These are phyloP conservation scores for Leccinellum albellum DNA, from an alignment of 768 basidiomycete genomes.

Conservation along the genomic window DNA sequence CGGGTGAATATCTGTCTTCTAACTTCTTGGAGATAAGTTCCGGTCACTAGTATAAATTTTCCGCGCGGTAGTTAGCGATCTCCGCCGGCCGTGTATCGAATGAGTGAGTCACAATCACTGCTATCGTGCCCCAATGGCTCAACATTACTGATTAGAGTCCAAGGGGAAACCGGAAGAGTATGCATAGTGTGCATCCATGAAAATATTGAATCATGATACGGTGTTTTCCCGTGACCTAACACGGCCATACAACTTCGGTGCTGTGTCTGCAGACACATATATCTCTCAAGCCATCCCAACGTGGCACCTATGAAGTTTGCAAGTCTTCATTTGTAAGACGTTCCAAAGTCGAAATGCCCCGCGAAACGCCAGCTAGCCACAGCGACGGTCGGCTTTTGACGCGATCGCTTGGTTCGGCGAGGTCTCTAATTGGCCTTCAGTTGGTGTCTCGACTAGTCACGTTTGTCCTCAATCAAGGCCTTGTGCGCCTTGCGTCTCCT, in stretches of 20 bases:
- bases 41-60: not conserved
- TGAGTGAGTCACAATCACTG: not conserved
- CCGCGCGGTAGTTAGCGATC: not conserved
- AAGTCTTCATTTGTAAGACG: constrained; percentile 1
- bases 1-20: not conserved
- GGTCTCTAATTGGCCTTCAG: constrained; percentile 82
- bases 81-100: not conserved
- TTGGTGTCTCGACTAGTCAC: constrained; percentile 81
- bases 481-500: constrained; percentile 81
- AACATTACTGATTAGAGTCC: too few relatives aligned
- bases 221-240: constrained; percentile 1
- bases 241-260: constrained; percentile 11
- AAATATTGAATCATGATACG: too few relatives aligned
- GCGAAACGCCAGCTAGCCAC: not conserved
- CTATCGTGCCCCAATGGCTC: not conserved
- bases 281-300: not conserved
- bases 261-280: not conserved
- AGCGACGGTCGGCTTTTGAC: constrained; percentile 19
- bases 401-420: constrained; percentile 39
- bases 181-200: too few relatives aligned
- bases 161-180: not conserved
- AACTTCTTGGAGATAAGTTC: not conserved
- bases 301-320: constrained; percentile 2
- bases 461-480: constrained; percentile 83
- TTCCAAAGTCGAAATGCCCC: constrained; percentile 9